A percentile compares a stretch with the other conserved stretches of the same genome.
Evolutionary conservation across 306 rosid genomes (phyloP).

Genomic region (Quercus engelmannii): DNA sequence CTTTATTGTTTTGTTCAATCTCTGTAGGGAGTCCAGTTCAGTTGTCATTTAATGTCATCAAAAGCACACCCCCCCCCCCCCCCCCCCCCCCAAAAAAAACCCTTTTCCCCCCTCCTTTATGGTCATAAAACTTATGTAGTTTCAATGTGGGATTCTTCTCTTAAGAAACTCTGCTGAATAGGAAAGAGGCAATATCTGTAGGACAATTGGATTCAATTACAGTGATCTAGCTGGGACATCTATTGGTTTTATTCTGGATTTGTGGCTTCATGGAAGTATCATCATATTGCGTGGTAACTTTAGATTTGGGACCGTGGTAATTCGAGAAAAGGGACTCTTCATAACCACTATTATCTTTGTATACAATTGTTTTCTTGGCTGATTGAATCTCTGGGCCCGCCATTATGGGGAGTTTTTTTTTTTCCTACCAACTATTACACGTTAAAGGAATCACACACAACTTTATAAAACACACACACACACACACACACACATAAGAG

Average conservation of each 20-base stretch:
- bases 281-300: neutral
- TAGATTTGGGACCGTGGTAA: neutral
- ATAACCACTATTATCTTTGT: neutral
- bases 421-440: neutral
- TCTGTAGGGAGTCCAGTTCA: neutral
- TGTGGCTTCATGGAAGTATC: neutral
- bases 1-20: neutral
- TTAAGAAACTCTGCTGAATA: neutral
- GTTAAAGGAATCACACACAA: neutral
- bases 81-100: too few relatives aligned
- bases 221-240: neutral
- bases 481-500: too few relatives aligned
- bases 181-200: neutral
- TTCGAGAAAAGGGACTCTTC: neutral
- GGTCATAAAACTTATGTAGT: neutral
- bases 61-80: too few relatives aligned
- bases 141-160: neutral
- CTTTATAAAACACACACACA: too few relatives aligned
- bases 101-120: too few relatives aligned
- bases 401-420: neutral
- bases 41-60: neutral
- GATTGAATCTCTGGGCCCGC: neutral
- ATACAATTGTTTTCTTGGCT: neutral
- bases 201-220: neutral
- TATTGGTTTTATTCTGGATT: neutral